A percentile compares a stretch with the other conserved stretches of the same genome.
These are phyloP conservation scores for Bothriochloa decipiens DNA, from an alignment of 176 grass and related monocot species.

Conservation along the genomic window DNA sequence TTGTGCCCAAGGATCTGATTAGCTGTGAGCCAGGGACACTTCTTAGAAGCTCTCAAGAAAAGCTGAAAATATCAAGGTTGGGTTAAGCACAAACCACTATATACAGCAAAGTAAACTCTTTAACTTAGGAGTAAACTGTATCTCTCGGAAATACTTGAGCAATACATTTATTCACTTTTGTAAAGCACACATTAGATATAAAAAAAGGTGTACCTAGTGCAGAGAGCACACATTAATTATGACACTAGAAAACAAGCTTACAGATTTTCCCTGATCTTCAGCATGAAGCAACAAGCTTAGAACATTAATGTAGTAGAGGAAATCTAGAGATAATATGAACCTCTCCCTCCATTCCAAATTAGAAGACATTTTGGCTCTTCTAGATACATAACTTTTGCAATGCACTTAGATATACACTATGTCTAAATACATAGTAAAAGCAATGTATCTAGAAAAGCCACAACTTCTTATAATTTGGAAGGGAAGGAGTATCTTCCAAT, in stretches of 20 bases:
- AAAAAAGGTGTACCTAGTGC: no score
- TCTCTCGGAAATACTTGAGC: background rate
- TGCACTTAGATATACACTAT: no score
- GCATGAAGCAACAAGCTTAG: background rate
- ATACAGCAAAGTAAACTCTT: background rate
- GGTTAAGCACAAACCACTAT: background rate
- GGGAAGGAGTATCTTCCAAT: background rate
- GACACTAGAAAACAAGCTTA: background rate
- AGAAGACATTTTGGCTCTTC: no score
- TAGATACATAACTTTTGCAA: no score
- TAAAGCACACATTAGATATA: background rate
- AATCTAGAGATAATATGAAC: background rate
- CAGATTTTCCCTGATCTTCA: conserved; percentile 5
- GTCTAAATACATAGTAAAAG: no score
- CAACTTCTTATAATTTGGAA: no score
- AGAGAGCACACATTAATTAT: background rate
- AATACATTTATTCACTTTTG: conserved; percentile 5
- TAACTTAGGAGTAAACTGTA: conserved; percentile 10
- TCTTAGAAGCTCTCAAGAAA: conserved; percentile 21
- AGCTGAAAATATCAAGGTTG: conserved; percentile 22
- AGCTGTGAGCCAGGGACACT: conserved; percentile 7
- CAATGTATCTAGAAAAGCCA: no score
- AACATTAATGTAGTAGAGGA: background rate
- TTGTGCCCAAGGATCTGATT: conserved; percentile 22
- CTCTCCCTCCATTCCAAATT: background rate